phyloP scores from a whole-genome alignment of 2,329 filamentous ascomycete genomes.

The Trichoderma endophyticum region DNA sequence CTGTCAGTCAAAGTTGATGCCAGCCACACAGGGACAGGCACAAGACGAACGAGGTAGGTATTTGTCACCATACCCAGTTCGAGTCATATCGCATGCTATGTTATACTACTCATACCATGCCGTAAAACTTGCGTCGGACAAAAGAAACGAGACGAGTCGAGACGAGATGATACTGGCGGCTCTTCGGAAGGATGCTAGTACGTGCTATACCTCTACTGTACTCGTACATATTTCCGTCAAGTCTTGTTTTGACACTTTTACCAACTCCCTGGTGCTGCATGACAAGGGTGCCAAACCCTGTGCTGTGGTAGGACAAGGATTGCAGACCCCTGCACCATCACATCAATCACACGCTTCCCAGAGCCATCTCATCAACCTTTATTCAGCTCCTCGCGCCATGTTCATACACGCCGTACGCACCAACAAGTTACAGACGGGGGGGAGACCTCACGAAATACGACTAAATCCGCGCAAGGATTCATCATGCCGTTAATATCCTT shows the following conservation, averaged over 20 bases:
- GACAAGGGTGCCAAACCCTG: background rate
- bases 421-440: background rate
- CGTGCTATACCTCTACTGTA: background rate
- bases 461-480: background rate
- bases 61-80: background rate
- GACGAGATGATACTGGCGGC: background rate
- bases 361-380: conserved; percentile 13
- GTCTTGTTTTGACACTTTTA: conserved; percentile 8
- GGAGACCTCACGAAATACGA: background rate
- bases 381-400: conserved; percentile 10
- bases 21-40: background rate
- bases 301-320: background rate
- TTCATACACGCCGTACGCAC: background rate
- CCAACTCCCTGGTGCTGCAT: conserved; percentile 17
- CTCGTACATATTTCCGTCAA: conserved; percentile 9
- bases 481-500: conserved; percentile 10
- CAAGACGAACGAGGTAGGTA: background rate
- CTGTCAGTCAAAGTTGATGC: background rate
- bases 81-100: background rate
- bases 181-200: conserved; percentile 3
- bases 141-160: background rate
- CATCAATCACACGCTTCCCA: conserved; percentile 12
- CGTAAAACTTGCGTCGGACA: background rate
- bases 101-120: too few relatives aligned
- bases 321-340: conserved; percentile 4